Evolutionary conservation across 2,329 filamentous ascomycete species (phyloP).

Genomic region (Penicillium corylophilum): DNA sequence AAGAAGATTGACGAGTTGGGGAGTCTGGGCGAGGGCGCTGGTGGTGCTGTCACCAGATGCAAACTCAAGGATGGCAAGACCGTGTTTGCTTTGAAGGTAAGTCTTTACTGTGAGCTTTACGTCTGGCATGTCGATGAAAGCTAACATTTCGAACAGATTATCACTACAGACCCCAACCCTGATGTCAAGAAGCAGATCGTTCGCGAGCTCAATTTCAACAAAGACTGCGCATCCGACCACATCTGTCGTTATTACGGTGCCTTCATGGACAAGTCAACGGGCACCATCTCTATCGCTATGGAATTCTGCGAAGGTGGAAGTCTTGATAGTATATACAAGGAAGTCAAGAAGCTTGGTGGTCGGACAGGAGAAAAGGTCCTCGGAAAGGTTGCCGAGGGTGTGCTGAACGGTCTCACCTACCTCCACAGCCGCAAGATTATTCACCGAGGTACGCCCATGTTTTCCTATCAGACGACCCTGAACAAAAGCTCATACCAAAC

Average conservation of each 20-base stretch:
- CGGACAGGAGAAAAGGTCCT: conserved; percentile 96
- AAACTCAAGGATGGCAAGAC: conserved; percentile 88
- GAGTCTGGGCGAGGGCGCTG: conserved; percentile 88
- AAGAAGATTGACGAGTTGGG: conserved; percentile 85
- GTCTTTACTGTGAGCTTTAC: conserved; percentile 17
- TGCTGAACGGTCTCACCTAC: conserved; percentile 90
- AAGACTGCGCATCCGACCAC: conserved; percentile 90
- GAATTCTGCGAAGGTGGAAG: conserved; percentile 98
- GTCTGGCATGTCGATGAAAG: conserved; percentile 1
- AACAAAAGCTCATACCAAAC: conserved; percentile 10
- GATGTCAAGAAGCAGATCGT: conserved; percentile 99
- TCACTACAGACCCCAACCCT: conserved; percentile 95
- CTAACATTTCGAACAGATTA: conserved; percentile 62
- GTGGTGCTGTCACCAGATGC: conserved; percentile 90
- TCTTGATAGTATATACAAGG: conserved; percentile 93
- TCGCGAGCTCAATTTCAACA: conserved; percentile 95
- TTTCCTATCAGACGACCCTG: background rate
- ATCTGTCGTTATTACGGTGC: conserved; percentile 98
- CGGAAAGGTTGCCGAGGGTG: conserved; percentile 93
- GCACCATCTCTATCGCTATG: conserved; percentile 98
- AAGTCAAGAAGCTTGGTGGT: conserved; percentile 92
- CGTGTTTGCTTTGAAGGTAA: conserved; percentile 91
- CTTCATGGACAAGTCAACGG: conserved; percentile 92
- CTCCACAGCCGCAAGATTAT: conserved; percentile 96
- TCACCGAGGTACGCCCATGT: conserved; percentile 62